Evolutionary conservation across 148 eudicot genomes (phyloP), one percentile per base, ranked within the genome.

Genomic region (Vaccinium darrowii): DNA sequence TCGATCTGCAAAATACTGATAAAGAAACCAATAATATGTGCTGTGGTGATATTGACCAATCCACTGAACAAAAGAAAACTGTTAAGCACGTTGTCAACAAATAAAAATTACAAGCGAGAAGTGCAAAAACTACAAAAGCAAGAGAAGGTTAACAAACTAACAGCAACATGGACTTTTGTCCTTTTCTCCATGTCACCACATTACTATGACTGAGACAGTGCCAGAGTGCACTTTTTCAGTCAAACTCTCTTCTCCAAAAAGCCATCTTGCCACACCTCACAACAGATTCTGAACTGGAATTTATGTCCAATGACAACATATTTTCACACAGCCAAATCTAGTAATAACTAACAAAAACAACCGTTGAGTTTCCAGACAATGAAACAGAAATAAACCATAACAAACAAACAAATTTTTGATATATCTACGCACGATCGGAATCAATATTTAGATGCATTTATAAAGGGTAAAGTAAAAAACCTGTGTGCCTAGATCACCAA

Each of bases 1-100:
- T 67, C 99, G 90, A 83, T 97, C 99, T 84, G 99, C 99, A 92
- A 97, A 97, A 90, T 97, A 97, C 99, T 97, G 96, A n/a, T 77
- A 3, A 77, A 1, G 25, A 88, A 23, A 82, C 43, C 56, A 86
- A 27, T 19, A 65, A 7, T 49, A 10, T 65, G 75, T 19, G 30
- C 43, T 36, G 56, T 49, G 14, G 14, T 71, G 33, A 7, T 3
- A 52, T 77, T 83, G 12, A 27, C 14, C 60, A 73, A 72, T 8
- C 4, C 19, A 49, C 78, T 30, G 14, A 23, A 65, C 19, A 63
- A 69, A 27, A 25, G 6, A 11, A 30, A 12, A 69, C 74, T 27
- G 12, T 30, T 27, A 27, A 12, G 5, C 27, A 30, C 2, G 4
- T 69, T 13, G 18, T 13, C 8, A 69, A 27, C 3, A 7, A 39